phyloP scores from a whole-genome alignment of 768 basidiomycete genomes.

The Trametes gibbosa region DNA sequence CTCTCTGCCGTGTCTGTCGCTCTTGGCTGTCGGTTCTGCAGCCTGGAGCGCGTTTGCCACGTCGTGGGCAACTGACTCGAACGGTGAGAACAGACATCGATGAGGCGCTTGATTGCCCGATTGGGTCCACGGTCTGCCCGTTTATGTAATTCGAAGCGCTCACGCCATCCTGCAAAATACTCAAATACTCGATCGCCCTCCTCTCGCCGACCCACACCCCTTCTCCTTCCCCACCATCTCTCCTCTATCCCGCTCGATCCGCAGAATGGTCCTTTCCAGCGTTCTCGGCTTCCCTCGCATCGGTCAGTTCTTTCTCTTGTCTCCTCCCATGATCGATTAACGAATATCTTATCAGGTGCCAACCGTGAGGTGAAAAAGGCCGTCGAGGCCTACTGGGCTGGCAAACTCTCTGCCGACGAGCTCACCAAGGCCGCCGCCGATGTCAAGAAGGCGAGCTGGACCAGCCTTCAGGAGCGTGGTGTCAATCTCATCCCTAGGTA shows the following conservation, averaged over 20 bases:
- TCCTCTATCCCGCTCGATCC: constrained; percentile 5
- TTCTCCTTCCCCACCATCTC: constrained; percentile 22
- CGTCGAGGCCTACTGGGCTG: constrained; percentile 97
- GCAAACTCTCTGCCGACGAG: constrained; percentile 84
- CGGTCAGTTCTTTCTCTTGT: constrained; percentile 33
- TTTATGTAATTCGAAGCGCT: constrained; percentile 19
- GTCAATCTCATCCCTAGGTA: constrained; percentile 94
- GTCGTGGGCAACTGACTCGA: constrained; percentile 5
- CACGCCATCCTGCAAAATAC: constrained; percentile 12
- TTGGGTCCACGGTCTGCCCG: neutral
- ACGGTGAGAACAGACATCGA: constrained; percentile 5
- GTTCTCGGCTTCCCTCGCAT: constrained; percentile 61
- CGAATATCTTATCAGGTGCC: constrained; percentile 51
- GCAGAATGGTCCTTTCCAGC: constrained; percentile 46
- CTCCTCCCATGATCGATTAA: neutral
- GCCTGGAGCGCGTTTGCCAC: constrained; percentile 6
- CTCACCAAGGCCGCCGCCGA: constrained; percentile 86
- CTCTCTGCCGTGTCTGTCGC: neutral
- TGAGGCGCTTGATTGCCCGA: constrained; percentile 15
- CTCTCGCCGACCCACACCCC: constrained; percentile 12
- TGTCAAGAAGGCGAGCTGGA: constrained; percentile 88
- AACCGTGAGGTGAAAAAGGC: constrained; percentile 98
- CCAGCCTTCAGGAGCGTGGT: constrained; percentile 74
- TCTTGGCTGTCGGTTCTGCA: neutral
- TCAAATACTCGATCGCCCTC: constrained; percentile 16